Percentiles rank a stretch among this genome's conserved stretches.
Evolutionary conservation across 352 stramenopile species (phyloP).

Genomic region (Phytopythium boreale): DNA sequence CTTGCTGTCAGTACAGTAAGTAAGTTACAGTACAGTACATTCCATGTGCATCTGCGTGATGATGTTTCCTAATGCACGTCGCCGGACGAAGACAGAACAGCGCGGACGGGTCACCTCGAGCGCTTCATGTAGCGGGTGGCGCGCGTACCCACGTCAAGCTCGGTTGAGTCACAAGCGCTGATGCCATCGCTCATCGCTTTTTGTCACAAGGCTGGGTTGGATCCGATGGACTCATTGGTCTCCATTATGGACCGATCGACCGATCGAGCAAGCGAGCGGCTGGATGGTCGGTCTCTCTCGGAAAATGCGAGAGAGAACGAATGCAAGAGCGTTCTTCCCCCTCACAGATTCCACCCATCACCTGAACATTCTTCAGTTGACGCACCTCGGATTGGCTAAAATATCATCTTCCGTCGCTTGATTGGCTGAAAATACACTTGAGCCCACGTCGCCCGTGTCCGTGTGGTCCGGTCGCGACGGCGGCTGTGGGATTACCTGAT

Average conservation of each 20-base stretch:
- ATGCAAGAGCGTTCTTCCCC: neutral
- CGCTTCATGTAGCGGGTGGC: neutral
- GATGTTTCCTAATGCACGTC: neutral
- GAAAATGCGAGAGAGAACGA: neutral
- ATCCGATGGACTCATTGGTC: no score
- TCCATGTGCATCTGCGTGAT: neutral
- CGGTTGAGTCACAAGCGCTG: no score
- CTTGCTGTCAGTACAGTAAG: neutral
- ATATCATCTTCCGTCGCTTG: neutral
- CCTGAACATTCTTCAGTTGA: neutral
- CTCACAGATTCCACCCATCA: neutral
- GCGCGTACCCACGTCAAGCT: no score
- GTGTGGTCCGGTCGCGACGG: constrained; percentile 1
- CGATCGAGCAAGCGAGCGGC: no score
- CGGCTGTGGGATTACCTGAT: constrained; percentile 2
- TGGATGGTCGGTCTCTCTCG: no score
- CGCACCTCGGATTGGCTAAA: constrained; percentile 1
- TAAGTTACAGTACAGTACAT: neutral
- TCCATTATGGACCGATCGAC: no score
- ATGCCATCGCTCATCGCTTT: no score
- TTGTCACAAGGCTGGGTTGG: no score
- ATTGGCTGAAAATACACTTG: neutral
- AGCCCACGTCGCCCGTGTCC: neutral
- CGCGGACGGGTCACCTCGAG: neutral
- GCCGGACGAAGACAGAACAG: neutral